Base-by-base conservation (phyloP, 768 basidiomycete genomes). In the Austroboletus eburneus region DNA sequence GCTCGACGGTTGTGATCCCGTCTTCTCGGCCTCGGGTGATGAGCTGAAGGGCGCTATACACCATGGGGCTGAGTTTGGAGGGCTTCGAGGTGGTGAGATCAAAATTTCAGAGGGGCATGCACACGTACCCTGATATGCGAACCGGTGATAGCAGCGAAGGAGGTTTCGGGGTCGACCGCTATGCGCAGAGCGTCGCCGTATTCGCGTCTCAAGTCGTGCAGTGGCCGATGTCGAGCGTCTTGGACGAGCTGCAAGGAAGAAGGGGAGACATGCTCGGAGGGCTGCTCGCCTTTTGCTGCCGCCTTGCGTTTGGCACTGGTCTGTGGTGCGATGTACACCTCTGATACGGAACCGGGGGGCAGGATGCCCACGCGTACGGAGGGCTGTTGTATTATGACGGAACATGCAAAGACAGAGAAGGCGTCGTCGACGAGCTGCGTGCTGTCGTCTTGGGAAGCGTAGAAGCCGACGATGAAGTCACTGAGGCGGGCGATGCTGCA, bases 391-490 rank as follows among this genome's bases (percentile, higher is more conserved):
- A 85, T 79, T 34, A 94, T 73, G 25, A 89, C 69, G 0, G 83
- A 82, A 89, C 89, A 94, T 17, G 91, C 77, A 64, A 89, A 92
- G 3, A 82, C 76, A 62, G 79, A 80, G 58, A 89, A 91, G 3
- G 77, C 67, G 56, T 87, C 83, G 59, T 95, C 92, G 17, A 82
- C 69, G 46, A 71, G 78, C 56, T 92, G 89, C 3, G 63, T 32
- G 34, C 57, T 67, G 17, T 66, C 58, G 13, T 56, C 35, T 9
- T 67, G 64, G 14, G 70, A 57, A 42, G 71, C 57, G 65, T 89
- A 85, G 61, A 85, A 92, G 18, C 75, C 80, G 25, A 67, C 52
- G 44, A 93, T 73, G 54, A 90, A 87, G 57, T 83, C 83, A 42
- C 72, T 74, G 40, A 92, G 66, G 36, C 87, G 80, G n/a, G 80